phyloP scores from a whole-genome alignment of 306 rosid genomes.

The Elaeagnus macrophylla region DNA sequence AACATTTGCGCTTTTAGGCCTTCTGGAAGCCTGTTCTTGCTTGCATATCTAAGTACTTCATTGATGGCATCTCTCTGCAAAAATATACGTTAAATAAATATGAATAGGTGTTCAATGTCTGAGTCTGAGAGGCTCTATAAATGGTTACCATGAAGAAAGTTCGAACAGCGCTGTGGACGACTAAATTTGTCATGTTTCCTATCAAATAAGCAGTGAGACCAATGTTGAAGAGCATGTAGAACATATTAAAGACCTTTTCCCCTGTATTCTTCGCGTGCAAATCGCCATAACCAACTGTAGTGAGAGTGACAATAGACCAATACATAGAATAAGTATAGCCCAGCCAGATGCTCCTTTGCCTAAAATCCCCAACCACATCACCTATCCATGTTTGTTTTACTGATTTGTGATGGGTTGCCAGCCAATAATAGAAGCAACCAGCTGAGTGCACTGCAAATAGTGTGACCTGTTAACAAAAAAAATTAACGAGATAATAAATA shows the following conservation, averaged over 20 bases:
- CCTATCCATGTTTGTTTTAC: conserved; percentile 71
- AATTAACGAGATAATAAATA: too few species aligned
- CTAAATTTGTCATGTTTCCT: conserved; percentile 83
- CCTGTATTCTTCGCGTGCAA: conserved; percentile 59
- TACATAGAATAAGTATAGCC: conserved; percentile 71
- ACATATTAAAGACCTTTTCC: conserved; percentile 63
- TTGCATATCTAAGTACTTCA: conserved; percentile 56
- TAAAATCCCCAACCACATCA: conserved; percentile 30
- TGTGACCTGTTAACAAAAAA: conserved; percentile 77
- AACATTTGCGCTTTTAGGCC: conserved; percentile 74
- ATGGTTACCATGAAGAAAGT: conserved; percentile 64
- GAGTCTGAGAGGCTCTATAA: too few species aligned
- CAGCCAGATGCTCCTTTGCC: conserved; percentile 38
- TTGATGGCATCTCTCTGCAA: conserved; percentile 65
- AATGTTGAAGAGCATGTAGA: conserved; percentile 83
- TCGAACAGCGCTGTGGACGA: conserved; percentile 62
- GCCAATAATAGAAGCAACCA: conserved; percentile 79
- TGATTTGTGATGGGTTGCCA: conserved; percentile 46
- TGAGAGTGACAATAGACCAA: conserved; percentile 77
- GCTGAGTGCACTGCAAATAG: conserved; percentile 76
- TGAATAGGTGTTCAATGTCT: too few species aligned
- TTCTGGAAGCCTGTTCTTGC: conserved; percentile 69
- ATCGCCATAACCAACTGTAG: conserved; percentile 91
- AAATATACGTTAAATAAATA: too few species aligned
- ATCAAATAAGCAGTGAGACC: conserved; percentile 81